Evolutionary conservation across 2,329 filamentous ascomycete genomes (phyloP).

Genomic region (Bimuria novae-zelandiae): DNA sequence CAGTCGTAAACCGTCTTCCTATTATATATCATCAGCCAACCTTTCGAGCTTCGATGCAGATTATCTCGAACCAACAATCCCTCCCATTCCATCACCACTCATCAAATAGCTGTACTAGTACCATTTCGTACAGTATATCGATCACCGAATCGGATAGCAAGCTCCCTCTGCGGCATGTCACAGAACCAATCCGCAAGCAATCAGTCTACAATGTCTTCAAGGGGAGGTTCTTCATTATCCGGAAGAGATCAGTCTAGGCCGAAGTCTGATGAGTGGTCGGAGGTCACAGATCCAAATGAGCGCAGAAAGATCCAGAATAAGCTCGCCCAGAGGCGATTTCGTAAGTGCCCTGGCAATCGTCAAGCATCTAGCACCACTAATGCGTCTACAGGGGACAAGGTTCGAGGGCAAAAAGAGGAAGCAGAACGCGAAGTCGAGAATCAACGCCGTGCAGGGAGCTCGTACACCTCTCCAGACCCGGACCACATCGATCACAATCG

Average conservation of each 20-base stretch:
- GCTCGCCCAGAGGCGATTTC: conserved; percentile 75
- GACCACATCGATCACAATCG: conserved; percentile 59
- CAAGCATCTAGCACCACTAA: conserved; percentile 9
- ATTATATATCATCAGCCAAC: conserved; percentile 11
- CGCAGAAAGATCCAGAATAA: conserved; percentile 76
- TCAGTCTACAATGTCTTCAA: conserved; percentile 23
- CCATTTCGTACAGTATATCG: background rate
- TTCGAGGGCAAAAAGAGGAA: conserved; percentile 69
- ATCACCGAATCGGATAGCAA: background rate
- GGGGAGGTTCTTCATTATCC: conserved; percentile 19
- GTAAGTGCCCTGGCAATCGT: conserved; percentile 54
- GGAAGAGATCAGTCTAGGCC: conserved; percentile 23
- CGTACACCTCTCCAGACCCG: conserved; percentile 65
- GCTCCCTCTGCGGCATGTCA: conserved; percentile 22
- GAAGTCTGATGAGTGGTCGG: conserved; percentile 67
- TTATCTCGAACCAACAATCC: conserved; percentile 3
- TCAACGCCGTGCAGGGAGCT: conserved; percentile 64
- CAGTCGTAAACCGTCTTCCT: conserved; percentile 13
- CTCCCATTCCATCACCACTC: background rate
- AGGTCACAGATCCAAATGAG: conserved; percentile 71
- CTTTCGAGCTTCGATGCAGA: conserved; percentile 12
- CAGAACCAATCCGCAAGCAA: conserved; percentile 22
- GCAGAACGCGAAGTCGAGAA: conserved; percentile 67
- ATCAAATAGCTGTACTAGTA: background rate
- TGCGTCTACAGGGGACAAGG: conserved; percentile 65